These are phyloP conservation scores for Penicillium sp. DNA, from an alignment of 2,329 filamentous ascomycete genomes.

Conservation along the genomic window DNA sequence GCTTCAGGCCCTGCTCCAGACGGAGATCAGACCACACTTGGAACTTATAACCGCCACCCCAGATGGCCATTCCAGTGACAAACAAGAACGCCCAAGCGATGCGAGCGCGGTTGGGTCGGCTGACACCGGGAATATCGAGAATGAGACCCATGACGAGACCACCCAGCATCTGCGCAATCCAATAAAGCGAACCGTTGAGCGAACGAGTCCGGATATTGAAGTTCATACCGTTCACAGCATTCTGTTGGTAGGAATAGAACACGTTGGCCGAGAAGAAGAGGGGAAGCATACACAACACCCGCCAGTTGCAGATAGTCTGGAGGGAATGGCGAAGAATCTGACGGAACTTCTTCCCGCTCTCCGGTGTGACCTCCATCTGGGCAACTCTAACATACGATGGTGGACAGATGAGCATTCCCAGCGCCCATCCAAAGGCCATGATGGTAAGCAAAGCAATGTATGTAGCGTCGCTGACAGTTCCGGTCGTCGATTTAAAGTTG, in stretches of 20 bases:
- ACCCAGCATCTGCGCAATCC: conserved; percentile 51
- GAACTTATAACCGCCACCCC: conserved; percentile 57
- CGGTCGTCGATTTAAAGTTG: conserved; percentile 36
- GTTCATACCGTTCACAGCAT: conserved; percentile 47
- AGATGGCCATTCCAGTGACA: conserved; percentile 45
- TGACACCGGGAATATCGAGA: conserved; percentile 37
- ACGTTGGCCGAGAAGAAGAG: conserved; percentile 50
- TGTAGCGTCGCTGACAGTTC: conserved; percentile 44
- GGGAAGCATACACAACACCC: conserved; percentile 44
- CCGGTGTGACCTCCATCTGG: conserved; percentile 31
- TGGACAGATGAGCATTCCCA: conserved; percentile 44
- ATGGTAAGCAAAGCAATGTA: conserved; percentile 45
- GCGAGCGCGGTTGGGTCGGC: conserved; percentile 41
- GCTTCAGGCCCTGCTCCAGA: conserved; percentile 33
- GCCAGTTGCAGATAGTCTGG: conserved; percentile 36
- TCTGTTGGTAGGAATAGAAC: conserved; percentile 52
- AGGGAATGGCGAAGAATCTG: conserved; percentile 27
- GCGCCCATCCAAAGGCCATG: conserved; percentile 44
- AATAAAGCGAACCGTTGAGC: conserved; percentile 49
- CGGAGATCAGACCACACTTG: conserved; percentile 49
- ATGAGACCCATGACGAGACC: conserved; percentile 37
- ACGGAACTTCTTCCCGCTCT: conserved; percentile 36
- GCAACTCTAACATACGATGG: conserved; percentile 38
- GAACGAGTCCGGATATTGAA: conserved; percentile 51
- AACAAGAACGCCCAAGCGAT: conserved; percentile 43